A percentile compares a stretch with the other conserved stretches of the same genome.
These are phyloP conservation scores for Rhododendron vialii DNA, from an alignment of 148 eudicot species.

Conservation along the genomic window DNA sequence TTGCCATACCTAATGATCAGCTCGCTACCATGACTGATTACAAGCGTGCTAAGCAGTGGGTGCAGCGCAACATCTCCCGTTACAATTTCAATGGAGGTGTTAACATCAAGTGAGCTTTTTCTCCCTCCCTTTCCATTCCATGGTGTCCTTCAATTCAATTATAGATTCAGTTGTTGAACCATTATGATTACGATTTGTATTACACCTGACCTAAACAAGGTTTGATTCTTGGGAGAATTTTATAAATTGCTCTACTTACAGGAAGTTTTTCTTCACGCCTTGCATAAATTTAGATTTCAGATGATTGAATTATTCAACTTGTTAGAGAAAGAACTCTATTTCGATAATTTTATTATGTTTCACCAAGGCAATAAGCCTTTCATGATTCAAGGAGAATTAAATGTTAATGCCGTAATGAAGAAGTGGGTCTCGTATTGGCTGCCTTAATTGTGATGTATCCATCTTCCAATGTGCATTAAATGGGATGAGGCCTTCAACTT, in stretches of 20 bases:
- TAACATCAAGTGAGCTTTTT: slow-evolving; percentile 54
- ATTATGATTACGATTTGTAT: not conserved
- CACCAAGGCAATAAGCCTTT: not conserved
- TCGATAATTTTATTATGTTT: not conserved
- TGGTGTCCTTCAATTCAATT: not conserved
- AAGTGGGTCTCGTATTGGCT: not conserved
- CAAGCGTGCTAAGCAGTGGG: slow-evolving; percentile 62
- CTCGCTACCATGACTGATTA: slow-evolving; percentile 49
- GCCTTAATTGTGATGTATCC: not conserved
- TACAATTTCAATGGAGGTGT: slow-evolving; percentile 77
- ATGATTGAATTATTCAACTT: not conserved
- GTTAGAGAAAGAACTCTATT: not conserved
- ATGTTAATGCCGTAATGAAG: not conserved
- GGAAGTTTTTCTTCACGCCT: not conserved
- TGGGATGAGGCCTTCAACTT: not conserved
- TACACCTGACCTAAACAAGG: not conserved
- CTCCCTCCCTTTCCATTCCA: not conserved
- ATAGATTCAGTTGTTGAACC: not conserved
- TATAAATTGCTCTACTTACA: not conserved
- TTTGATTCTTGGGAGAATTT: not conserved
- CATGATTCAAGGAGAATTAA: not conserved
- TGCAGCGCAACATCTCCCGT: slow-evolving; percentile 49
- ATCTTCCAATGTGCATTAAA: not conserved
- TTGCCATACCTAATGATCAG: slow-evolving; percentile 77
- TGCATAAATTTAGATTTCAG: not conserved